Conservation (phyloP, 2,329 filamentous ascomycete genomes). For the Emergomyces pasteurianus region DNA sequence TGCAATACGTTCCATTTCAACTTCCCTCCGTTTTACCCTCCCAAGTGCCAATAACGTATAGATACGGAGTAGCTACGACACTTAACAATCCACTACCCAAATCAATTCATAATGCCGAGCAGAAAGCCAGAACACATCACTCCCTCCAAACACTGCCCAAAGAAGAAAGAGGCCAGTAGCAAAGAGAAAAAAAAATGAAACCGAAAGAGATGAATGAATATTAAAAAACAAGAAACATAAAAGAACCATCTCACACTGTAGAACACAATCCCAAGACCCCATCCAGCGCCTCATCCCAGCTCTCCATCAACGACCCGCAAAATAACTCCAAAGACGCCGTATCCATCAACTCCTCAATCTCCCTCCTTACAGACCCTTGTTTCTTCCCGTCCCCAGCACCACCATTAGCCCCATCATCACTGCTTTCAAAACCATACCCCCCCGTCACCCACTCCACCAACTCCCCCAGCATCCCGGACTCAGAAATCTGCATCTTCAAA, state of each 20-base stretch:
- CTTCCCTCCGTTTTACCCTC: neutral
- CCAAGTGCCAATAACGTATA: neutral
- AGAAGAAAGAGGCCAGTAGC: neutral
- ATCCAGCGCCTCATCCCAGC: conserved; percentile 36
- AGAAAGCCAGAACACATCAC: neutral
- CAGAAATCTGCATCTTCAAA: conserved; percentile 27
- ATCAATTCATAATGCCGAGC: neutral
- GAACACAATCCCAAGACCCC: conserved; percentile 18
- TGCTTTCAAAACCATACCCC: neutral
- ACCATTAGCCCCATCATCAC: conserved; percentile 13
- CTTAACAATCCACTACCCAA: neutral
- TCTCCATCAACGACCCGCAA: conserved; percentile 35
- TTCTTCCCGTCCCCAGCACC: conserved; percentile 12
- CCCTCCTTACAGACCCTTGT: conserved; percentile 1
- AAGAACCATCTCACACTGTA: neutral
- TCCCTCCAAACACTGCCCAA: neutral
- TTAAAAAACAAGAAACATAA: neutral
- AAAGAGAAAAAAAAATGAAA: neutral
- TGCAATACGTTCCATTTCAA: neutral
- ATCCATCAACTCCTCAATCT: conserved; percentile 27
- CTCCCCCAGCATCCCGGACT: conserved; percentile 30
- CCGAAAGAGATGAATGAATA: too few relatives aligned
- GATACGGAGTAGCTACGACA: too few relatives aligned
- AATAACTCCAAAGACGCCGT: conserved; percentile 30
- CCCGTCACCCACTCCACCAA: conserved; percentile 28